Base-by-base conservation (phyloP, 768 basidiomycete genomes). In the Agrocybe chaxingu region DNA sequence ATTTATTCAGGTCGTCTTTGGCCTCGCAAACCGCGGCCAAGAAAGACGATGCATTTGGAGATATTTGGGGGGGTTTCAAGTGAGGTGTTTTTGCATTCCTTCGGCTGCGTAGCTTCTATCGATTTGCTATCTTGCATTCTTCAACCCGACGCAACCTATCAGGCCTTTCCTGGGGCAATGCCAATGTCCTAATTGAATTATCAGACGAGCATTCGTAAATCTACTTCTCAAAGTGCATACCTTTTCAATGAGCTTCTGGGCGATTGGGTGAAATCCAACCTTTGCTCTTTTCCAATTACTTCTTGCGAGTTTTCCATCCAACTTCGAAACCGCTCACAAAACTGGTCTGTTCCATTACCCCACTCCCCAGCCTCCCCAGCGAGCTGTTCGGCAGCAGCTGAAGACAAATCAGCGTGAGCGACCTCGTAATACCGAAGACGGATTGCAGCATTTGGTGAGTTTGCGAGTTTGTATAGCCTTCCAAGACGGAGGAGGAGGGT, bases 1-100 rank as follows among this genome's bases (percentile, higher is more conserved):
- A 77, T 57, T 43, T 67, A 11, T 75, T 71, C 50, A 67, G 63
- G 47, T 55, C 70, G 2, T 51, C 71, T 1, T 54, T 60, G 61
- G 44, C 56, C 63, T 29, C 62, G 66, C 45, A 54, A 71, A 16
- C 69, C n/a, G 53, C 62, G 0, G 63, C 62, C 43, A 85, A 87
- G 72, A 86, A 78, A 67, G 89, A 90, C 54, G 89, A 92, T 58
- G 82, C 73, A 6, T 92, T 92, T 61, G 88, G 86, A 6, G 88
- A 92, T 66, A 66, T 92, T 43, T 92, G 90, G 90, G 87, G 88
- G 43, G 81, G 84, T 35, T 89, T 89, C 66, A 90, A 90, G 74
- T 91, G 74, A 61, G 34, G 34, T 34, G 3, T 31, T 32, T 32
- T 42, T 41, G 34, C 33, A 16, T 53, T 48, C 46, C 31, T 35